Percentiles rank a stretch among this genome's conserved stretches.
phyloP scores from a whole-genome alignment of 495 filamentous ascomycete genomes.

The Aspergillus cristatus region DNA sequence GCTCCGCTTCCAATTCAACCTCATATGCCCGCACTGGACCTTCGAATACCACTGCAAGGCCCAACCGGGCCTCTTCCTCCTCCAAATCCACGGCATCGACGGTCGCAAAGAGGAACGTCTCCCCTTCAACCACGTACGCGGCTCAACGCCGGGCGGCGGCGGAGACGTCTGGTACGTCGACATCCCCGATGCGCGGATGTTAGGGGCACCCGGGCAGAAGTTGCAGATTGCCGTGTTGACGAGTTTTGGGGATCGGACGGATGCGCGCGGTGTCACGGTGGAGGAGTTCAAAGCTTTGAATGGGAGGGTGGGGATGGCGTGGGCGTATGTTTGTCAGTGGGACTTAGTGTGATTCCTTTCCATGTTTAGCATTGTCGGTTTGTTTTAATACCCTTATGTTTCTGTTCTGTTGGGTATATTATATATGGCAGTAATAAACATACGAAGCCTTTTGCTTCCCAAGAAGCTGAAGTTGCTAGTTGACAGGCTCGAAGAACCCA shows the following conservation, averaged over 20 bases:
- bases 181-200: conserved; percentile 45
- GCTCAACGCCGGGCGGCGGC: conserved; percentile 34
- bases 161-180: conserved; percentile 71
- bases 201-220: conserved; percentile 63
- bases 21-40: conserved; percentile 73
- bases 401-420: too few relatives aligned
- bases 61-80: conserved; percentile 53
- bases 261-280: conserved; percentile 58
- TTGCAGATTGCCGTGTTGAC: conserved; percentile 54
- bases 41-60: conserved; percentile 53
- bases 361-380: too few relatives aligned
- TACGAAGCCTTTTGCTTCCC: too few relatives aligned
- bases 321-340: conserved; percentile 58
- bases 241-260: conserved; percentile 47
- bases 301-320: conserved; percentile 51
- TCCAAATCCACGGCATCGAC: conserved; percentile 56
- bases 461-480: too few relatives aligned
- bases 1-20: conserved; percentile 67
- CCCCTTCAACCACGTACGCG: conserved; percentile 39
- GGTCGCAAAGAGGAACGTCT: conserved; percentile 59
- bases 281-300: conserved; percentile 55
- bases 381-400: too few relatives aligned
- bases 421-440: too few relatives aligned
- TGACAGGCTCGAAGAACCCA: too few relatives aligned
- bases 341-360: conserved; percentile 43